phyloP scores from a whole-genome alignment of 2,329 filamentous ascomycete species.

The Zymoseptoria tritici region DNA sequence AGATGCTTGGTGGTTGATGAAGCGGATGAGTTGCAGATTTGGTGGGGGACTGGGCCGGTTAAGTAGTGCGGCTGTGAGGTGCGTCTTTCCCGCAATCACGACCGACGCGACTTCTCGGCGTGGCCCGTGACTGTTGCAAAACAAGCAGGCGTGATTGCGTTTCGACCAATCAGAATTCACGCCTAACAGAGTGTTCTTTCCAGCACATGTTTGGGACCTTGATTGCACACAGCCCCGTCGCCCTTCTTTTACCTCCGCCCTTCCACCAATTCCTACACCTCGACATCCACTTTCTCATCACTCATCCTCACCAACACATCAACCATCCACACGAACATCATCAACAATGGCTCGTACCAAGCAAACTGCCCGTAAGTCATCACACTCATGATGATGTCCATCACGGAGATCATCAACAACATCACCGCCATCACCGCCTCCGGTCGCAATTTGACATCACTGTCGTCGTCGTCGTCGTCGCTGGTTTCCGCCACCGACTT shows the following conservation, averaged over 20 bases:
- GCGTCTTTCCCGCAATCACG: not conserved
- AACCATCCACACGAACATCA: slow-evolving; percentile 29
- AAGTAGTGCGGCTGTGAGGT: slow-evolving; percentile 4
- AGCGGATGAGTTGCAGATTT: slow-evolving; percentile 18
- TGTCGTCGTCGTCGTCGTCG: slow-evolving; percentile 13
- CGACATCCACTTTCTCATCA: slow-evolving; percentile 13
- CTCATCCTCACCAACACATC: slow-evolving; percentile 14
- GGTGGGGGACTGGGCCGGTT: slow-evolving; percentile 10
- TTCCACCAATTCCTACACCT: slow-evolving; percentile 2
- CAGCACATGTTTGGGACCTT: not conserved
- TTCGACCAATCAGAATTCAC: slow-evolving; percentile 1
- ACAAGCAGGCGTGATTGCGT: not conserved
- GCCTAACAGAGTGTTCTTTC: not conserved
- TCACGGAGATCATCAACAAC: slow-evolving; percentile 6
- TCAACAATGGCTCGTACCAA: slow-evolving; percentile 47
- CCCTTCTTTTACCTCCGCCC: slow-evolving; percentile 15
- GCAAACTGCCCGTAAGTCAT: slow-evolving; percentile 49
- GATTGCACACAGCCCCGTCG: slow-evolving; percentile 4
- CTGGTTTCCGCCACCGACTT: slow-evolving; percentile 17
- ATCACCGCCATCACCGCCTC: slow-evolving; percentile 19
- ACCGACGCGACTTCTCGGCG: not conserved
- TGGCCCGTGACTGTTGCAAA: not conserved
- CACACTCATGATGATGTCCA: slow-evolving; percentile 4
- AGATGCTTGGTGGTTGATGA: slow-evolving; percentile 19
- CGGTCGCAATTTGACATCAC: slow-evolving; percentile 19